Conservation (phyloP, 1,284 basidiomycete genomes). For the Puccinia hordei region DNA sequence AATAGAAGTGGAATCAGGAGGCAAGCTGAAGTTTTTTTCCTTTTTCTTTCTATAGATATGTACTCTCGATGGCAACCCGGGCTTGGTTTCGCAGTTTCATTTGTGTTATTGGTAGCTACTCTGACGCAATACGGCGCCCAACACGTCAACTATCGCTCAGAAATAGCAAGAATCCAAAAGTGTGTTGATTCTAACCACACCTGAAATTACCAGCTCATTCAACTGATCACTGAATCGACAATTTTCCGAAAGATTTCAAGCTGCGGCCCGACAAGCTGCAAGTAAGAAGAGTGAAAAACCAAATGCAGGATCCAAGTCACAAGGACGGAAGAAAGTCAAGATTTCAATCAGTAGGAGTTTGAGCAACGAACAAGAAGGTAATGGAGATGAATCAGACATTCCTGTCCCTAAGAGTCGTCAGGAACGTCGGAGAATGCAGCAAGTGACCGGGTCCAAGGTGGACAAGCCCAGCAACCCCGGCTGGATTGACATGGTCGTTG, state of each 20-base stretch:
- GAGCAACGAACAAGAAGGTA: background rate
- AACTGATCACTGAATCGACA: background rate
- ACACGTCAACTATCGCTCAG: constrained; percentile 72
- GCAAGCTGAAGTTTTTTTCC: background rate
- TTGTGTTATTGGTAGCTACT: constrained; percentile 74
- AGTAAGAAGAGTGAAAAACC: constrained; percentile 47
- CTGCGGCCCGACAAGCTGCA: constrained; percentile 55
- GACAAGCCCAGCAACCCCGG: constrained; percentile 52
- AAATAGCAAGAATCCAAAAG: constrained; percentile 67
- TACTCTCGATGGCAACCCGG: constrained; percentile 90
- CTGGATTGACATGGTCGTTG: constrained; percentile 56
- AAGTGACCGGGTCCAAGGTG: constrained; percentile 51
- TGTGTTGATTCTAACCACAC: constrained; percentile 24
- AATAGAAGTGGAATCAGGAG: background rate
- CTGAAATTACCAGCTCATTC: background rate
- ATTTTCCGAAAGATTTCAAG: constrained; percentile 54
- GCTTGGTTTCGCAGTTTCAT: constrained; percentile 72
- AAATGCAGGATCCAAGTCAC: constrained; percentile 8
- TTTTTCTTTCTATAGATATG: constrained; percentile 68
- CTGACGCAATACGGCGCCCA: constrained; percentile 77
- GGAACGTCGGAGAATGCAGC: constrained; percentile 53
- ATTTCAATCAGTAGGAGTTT: constrained; percentile 40
- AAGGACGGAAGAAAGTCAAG: constrained; percentile 49
- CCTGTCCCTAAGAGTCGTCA: constrained; percentile 54
- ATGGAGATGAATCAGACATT: constrained; percentile 52